Conservation (phyloP, 2,329 filamentous ascomycete species). For the Gnomoniopsis sp. region DNA sequence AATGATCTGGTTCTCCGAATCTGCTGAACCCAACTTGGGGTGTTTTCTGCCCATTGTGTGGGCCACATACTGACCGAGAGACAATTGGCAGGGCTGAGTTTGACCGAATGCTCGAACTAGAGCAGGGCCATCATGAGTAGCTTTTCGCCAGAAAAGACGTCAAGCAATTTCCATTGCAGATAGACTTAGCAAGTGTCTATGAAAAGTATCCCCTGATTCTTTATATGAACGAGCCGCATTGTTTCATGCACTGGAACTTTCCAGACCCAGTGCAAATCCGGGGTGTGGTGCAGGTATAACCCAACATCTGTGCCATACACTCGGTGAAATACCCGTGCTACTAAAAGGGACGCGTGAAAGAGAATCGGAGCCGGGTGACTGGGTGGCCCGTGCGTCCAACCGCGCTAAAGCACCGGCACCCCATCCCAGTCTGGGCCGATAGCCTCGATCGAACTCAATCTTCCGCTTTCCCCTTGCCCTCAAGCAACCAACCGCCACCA, state of each 20-base stretch:
- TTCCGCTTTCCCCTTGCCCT: background rate
- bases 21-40: no score
- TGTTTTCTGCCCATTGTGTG: no score
- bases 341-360: background rate
- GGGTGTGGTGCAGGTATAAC: no score
- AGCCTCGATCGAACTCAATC: background rate
- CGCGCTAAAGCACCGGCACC: background rate
- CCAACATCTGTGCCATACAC: no score
- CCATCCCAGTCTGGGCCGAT: background rate
- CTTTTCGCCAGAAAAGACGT: no score
- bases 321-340: background rate
- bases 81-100: no score
- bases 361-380: background rate
- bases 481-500: background rate
- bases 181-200: background rate
- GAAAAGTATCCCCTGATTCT: background rate
- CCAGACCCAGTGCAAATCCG: background rate
- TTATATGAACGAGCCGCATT: background rate
- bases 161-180: background rate
- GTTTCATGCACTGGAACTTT: background rate
- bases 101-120: no score
- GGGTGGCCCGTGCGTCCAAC: background rate
- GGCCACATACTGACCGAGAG: no score
- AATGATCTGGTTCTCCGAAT: no score
- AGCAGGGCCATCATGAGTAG: no score